A percentile compares a stretch with the other conserved stretches of the same genome.
Evolutionary conservation across 164 flowering plant species (phyloP).

Genomic region (Vitis cinerea): DNA sequence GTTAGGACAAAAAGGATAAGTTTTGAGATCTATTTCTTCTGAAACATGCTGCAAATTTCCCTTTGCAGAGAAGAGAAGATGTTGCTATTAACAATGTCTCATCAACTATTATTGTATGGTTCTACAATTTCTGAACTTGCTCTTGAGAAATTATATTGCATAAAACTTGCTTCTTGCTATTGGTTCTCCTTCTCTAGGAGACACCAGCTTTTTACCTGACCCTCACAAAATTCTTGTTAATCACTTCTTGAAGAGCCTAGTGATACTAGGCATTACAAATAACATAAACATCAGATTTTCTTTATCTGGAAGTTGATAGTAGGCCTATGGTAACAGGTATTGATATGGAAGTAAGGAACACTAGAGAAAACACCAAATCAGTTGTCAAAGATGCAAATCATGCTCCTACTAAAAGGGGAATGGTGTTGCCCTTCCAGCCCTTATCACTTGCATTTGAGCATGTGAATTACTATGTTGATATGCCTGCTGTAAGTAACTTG

Average conservation of each 20-base stretch:
- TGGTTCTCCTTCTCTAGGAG: too few relatives aligned
- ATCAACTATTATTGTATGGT: too few relatives aligned
- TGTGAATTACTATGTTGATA: slow-evolving; percentile 46
- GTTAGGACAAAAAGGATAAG: too few relatives aligned
- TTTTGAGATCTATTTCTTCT: too few relatives aligned
- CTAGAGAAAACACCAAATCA: slow-evolving; percentile 10
- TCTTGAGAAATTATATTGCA: too few relatives aligned
- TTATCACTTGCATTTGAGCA: slow-evolving; percentile 37
- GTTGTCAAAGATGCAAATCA: slow-evolving; percentile 7
- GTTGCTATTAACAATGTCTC: too few relatives aligned
- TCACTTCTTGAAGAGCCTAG: background rate
- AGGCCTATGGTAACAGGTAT: slow-evolving; percentile 19
- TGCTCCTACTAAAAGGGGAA: slow-evolving; percentile 36
- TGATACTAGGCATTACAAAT: background rate
- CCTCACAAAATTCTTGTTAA: too few relatives aligned
- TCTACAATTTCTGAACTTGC: too few relatives aligned
- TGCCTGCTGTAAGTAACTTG: slow-evolving; percentile 35
- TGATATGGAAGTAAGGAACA: slow-evolving; percentile 24
- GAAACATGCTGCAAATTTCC: too few relatives aligned
- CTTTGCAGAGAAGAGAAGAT: too few relatives aligned
- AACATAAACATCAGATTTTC: background rate
- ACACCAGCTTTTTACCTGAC: too few relatives aligned
- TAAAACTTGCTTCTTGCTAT: background rate
- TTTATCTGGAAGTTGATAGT: background rate
- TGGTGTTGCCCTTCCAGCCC: slow-evolving; percentile 45